Base-by-base conservation (phyloP, 371 early-diverging fungal genomes). In the Vairimorpha necatrix region DNA sequence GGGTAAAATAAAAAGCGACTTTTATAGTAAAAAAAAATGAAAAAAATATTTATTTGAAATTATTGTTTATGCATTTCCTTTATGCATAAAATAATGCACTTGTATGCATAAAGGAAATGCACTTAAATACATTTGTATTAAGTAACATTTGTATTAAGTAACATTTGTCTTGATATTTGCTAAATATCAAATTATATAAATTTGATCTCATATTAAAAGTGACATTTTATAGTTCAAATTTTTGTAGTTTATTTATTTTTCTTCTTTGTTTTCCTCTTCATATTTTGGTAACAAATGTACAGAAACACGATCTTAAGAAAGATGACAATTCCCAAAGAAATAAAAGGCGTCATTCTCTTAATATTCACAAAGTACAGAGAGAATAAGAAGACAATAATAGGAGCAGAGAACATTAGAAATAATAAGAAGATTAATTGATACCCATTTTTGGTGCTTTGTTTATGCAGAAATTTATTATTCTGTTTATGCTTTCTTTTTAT, bases 201-300 rank as follows among this genome's bases (percentile, higher is more conserved):
- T n/a, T n/a, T n/a, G n/a, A n/a, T n/a, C n/a, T n/a, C n/a, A n/a
- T n/a, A n/a, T n/a, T n/a, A n/a, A n/a, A n/a, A n/a, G n/a, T n/a
- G n/a, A n/a, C n/a, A n/a, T n/a, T n/a, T n/a, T n/a, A n/a, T n/a
- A n/a, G n/a, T n/a, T n/a, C n/a, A n/a, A n/a, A n/a, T n/a, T n/a
- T n/a, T n/a, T n/a, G n/a, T n/a, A n/a, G n/a, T 62, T 39, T 20
- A 24, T 36, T 62, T 36, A 62, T 34, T 32, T n/a, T 62, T 62
- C 38, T 62, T 32, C 28, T 62, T 33, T n/a, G 16, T 62, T 18
- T 32, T 34, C 20, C 28, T 62, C 6, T n/a, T 3, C 1, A 62
- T 36, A n/a, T 39, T 62, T 32, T 2, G 24, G n/a, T 62, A 39
- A 62, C 34, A 62, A 1, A 39, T 11, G 2, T 34, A 36, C 2